Conservation (phyloP, 768 basidiomycete species). For the Lactarius evosmus region DNA sequence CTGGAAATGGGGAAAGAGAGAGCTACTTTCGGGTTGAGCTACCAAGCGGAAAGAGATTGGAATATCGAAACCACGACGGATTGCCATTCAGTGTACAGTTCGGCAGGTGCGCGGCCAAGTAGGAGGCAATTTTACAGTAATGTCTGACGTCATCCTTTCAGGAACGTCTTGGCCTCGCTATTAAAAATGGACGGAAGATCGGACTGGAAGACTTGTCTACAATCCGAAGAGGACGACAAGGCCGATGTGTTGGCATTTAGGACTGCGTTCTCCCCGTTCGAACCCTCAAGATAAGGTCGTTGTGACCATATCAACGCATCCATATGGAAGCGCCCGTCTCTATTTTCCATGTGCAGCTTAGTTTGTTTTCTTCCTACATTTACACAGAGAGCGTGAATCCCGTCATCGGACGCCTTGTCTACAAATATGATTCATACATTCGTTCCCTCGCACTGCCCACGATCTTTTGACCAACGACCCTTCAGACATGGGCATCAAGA, state of each 20-base stretch:
- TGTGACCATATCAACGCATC: background rate
- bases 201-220: conserved; percentile 89
- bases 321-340: background rate
- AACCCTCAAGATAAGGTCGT: conserved; percentile 42
- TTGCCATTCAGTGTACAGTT: conserved; percentile 88
- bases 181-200: conserved; percentile 71
- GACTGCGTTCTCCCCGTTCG: conserved; percentile 70
- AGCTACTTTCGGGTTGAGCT: conserved; percentile 92
- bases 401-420: too few species aligned
- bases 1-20: conserved; percentile 52
- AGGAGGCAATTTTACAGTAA: background rate
- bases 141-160: conserved; percentile 35
- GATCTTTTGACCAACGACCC: background rate
- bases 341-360: background rate
- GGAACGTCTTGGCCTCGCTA: conserved; percentile 78
- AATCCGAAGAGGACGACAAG: conserved; percentile 81
- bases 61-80: conserved; percentile 78
- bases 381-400: background rate
- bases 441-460: background rate
- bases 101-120: conserved; percentile 63
- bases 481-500: conserved; percentile 5
- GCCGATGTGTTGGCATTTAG: conserved; percentile 85
- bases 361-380: background rate
- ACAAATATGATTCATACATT: background rate
- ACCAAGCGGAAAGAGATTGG: conserved; percentile 79